These are phyloP conservation scores for Penicillium robsamsonii DNA, from an alignment of 495 filamentous ascomycete genomes.

Conservation along the genomic window DNA sequence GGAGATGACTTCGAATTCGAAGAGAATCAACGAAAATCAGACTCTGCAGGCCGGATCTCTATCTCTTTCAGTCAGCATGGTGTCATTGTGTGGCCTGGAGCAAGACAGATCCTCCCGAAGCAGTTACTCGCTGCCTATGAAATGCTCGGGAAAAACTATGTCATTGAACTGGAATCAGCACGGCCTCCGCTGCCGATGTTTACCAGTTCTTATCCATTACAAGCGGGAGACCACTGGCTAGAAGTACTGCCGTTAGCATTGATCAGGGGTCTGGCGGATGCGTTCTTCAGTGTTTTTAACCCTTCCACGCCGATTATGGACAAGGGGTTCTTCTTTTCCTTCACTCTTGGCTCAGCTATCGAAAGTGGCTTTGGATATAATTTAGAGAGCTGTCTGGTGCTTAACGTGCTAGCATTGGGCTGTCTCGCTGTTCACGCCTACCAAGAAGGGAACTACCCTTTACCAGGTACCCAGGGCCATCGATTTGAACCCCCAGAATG, in stretches of 20 bases:
- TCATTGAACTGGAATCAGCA: conserved; percentile 44
- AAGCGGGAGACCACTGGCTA: conserved; percentile 42
- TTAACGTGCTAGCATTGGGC: conserved; percentile 46
- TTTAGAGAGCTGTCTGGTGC: conserved; percentile 45
- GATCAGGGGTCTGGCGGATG: conserved; percentile 45
- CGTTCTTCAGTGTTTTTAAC: conserved; percentile 46
- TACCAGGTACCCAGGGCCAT: conserved; percentile 35
- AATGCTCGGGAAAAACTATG: conserved; percentile 45
- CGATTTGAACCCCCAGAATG: conserved; percentile 46
- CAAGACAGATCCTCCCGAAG: conserved; percentile 36
- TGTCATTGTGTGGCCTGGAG: conserved; percentile 48
- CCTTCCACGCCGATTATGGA: conserved; percentile 50
- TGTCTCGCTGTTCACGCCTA: conserved; percentile 44
- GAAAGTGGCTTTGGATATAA: conserved; percentile 45
- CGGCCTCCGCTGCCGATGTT: conserved; percentile 42
- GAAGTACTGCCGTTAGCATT: conserved; percentile 40
- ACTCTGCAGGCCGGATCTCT: conserved; percentile 36
- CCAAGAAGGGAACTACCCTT: conserved; percentile 45
- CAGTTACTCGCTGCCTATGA: conserved; percentile 38
- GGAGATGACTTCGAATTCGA: conserved; percentile 40
- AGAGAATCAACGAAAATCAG: conserved; percentile 28
- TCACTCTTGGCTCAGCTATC: conserved; percentile 44
- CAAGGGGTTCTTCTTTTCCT: conserved; percentile 46
- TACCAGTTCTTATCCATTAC: conserved; percentile 38
- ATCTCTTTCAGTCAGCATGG: conserved; percentile 52